Conservation (phyloP, 306 rosid genomes). For the Castanospermum australe region DNA sequence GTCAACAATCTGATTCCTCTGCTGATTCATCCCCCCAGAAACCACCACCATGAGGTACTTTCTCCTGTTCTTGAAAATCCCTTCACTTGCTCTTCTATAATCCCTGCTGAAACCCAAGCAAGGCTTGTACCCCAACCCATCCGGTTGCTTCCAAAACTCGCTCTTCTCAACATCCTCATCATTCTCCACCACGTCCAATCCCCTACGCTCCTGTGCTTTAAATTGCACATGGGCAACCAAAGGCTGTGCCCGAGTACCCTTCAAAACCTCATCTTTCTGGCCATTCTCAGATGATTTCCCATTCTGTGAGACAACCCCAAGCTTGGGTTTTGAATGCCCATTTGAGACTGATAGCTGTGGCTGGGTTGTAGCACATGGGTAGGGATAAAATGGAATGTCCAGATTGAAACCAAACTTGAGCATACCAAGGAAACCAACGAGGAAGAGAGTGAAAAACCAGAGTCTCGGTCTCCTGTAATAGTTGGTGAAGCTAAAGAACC, state of each 20-base stretch:
- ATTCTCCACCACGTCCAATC: slow-evolving; percentile 4
- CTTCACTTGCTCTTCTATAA: slow-evolving; percentile 52
- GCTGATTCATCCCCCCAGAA: slow-evolving; percentile 98
- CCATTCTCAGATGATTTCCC: not conserved
- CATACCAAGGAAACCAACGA: slow-evolving; percentile 66
- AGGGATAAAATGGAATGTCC: slow-evolving; percentile 43
- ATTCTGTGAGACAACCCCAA: slow-evolving; percentile 8
- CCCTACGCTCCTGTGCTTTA: slow-evolving; percentile 29
- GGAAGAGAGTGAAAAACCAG: slow-evolving; percentile 59
- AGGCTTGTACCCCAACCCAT: slow-evolving; percentile 83
- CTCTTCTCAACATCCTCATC: slow-evolving; percentile 15
- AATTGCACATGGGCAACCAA: slow-evolving; percentile 38
- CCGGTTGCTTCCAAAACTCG: slow-evolving; percentile 87
- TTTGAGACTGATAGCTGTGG: slow-evolving; percentile 32
- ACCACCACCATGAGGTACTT: slow-evolving; percentile 86
- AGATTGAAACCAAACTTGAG: slow-evolving; percentile 49
- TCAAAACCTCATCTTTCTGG: slow-evolving; percentile 25
- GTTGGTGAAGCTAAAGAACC: slow-evolving; percentile 28
- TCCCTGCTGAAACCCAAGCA: slow-evolving; percentile 67
- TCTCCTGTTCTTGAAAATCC: slow-evolving; percentile 51
- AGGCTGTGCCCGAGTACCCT: not conserved
- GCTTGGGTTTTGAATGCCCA: slow-evolving; percentile 26
- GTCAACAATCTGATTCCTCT: slow-evolving; percentile 96
- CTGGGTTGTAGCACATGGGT: slow-evolving; percentile 53
- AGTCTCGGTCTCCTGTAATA: slow-evolving; percentile 45